These are phyloP conservation scores for Ilex paraguariensis DNA, from an alignment of 305 asterid genomes.

Conservation along the genomic window DNA sequence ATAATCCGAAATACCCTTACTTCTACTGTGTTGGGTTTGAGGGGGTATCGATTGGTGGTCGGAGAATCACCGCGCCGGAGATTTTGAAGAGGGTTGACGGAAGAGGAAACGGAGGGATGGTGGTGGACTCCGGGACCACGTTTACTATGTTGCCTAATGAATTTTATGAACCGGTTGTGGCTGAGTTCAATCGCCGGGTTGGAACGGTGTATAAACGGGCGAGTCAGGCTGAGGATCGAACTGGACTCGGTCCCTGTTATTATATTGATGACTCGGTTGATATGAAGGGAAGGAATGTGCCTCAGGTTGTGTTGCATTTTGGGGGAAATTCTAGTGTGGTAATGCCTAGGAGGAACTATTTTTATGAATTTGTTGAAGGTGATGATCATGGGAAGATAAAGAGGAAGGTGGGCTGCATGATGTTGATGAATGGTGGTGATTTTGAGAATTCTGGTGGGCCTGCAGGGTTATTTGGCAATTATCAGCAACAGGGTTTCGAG, in stretches of 20 bases:
- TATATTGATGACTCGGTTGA: constrained; percentile 20
- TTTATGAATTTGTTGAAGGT: constrained; percentile 53
- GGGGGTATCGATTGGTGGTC: constrained; percentile 52
- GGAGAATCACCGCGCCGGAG: constrained; percentile 44
- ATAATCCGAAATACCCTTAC: constrained; percentile 64
- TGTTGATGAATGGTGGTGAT: constrained; percentile 84
- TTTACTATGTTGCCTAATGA: constrained; percentile 70
- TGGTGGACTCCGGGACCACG: constrained; percentile 95
- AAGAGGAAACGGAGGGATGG: constrained; percentile 85
- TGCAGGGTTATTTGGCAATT: constrained; percentile 92
- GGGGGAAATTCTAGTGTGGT: constrained; percentile 71
- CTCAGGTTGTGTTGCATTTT: constrained; percentile 53
- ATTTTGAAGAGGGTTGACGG: constrained; percentile 49
- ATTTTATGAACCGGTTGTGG: constrained; percentile 44
- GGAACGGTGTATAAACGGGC: constrained; percentile 45
- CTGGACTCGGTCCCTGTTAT: constrained; percentile 83
- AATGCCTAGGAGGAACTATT: constrained; percentile 77
- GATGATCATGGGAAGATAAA: constrained; percentile 34
- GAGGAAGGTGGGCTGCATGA: constrained; percentile 67
- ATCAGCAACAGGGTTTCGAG: constrained; percentile 94
- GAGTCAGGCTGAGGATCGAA: constrained; percentile 45
- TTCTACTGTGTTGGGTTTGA: constrained; percentile 71
- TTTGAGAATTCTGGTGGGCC: constrained; percentile 71
- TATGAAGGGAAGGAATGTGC: constrained; percentile 21
- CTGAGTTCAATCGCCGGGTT: constrained; percentile 37